Percentiles rank a stretch among this genome's conserved stretches.
Conservation (phyloP, 306 rosid species). For the Carpinus viminea region DNA sequence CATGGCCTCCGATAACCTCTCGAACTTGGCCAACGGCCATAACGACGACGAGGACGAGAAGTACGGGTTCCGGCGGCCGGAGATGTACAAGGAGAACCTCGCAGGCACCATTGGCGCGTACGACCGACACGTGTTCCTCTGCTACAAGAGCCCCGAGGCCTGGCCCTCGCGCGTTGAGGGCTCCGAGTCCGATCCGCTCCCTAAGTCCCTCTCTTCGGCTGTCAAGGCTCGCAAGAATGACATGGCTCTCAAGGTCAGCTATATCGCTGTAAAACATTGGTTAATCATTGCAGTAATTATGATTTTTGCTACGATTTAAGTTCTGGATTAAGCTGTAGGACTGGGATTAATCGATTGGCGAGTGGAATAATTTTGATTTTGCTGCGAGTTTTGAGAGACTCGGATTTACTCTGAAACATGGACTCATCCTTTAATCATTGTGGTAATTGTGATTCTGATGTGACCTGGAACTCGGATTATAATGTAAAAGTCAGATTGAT, state of each 20-base stretch:
- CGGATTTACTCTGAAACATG: neutral
- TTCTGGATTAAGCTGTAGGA: neutral
- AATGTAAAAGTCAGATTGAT: neutral
- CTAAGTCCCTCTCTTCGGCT: constrained; percentile 53
- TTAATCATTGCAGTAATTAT: neutral
- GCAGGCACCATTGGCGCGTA: constrained; percentile 70
- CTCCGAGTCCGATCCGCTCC: constrained; percentile 68
- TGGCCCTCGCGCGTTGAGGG: constrained; percentile 81
- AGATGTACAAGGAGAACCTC: constrained; percentile 69
- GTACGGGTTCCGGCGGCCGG: constrained; percentile 74
- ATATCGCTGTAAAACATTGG: neutral
- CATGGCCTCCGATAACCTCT: constrained; percentile 49
- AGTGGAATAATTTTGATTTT: neutral
- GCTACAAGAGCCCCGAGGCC: constrained; percentile 63
- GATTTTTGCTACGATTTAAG: neutral
- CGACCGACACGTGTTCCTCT: constrained; percentile 86
- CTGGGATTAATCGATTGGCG: neutral
- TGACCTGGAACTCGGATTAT: neutral
- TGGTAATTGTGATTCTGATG: neutral
- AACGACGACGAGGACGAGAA: constrained; percentile 43
- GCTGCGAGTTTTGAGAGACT: neutral
- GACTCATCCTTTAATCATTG: neutral
- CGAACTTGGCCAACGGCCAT: constrained; percentile 8
- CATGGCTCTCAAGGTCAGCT: constrained; percentile 50
- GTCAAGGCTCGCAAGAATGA: constrained; percentile 61